phyloP scores from a whole-genome alignment of 176 grass and related monocot genomes.

The Avena atlantica region DNA sequence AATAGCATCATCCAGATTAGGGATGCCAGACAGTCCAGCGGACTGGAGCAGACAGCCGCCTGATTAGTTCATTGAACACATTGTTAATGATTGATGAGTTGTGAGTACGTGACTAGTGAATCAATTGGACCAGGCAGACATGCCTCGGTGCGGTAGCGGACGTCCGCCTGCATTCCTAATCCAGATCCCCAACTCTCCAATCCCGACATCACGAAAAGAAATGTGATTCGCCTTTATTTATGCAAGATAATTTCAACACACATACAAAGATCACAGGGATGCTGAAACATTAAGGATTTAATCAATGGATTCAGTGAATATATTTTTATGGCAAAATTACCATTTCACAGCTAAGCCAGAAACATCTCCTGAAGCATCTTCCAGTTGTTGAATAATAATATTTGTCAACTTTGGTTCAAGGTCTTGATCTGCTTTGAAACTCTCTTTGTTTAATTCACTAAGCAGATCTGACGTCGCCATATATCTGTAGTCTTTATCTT shows the following conservation, averaged over 20 bases:
- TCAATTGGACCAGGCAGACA: no score
- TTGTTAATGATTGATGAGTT: no score
- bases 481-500: slow-evolving; percentile 37
- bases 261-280: background rate
- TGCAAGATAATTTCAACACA: background rate
- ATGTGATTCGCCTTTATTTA: background rate
- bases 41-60: no score
- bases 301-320: background rate
- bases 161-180: background rate
- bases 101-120: no score
- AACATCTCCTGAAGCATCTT: slow-evolving; percentile 38
- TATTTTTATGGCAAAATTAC: background rate
- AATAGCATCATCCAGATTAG: background rate
- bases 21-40: no score
- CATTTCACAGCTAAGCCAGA: slow-evolving; percentile 37
- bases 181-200: background rate
- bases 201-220: background rate
- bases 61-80: no score
- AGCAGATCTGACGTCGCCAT: slow-evolving; percentile 29
- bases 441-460: slow-evolving; percentile 31
- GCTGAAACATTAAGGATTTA: background rate
- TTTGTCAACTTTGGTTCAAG: slow-evolving; percentile 35
- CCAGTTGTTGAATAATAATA: slow-evolving; percentile 33
- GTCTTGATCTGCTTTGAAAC: slow-evolving; percentile 23
- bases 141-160: no score